A percentile compares a stretch with the other conserved stretches of the same genome.
phyloP scores from a whole-genome alignment of 495 filamentous ascomycete genomes.

The Penicillium dipodomyicola region DNA sequence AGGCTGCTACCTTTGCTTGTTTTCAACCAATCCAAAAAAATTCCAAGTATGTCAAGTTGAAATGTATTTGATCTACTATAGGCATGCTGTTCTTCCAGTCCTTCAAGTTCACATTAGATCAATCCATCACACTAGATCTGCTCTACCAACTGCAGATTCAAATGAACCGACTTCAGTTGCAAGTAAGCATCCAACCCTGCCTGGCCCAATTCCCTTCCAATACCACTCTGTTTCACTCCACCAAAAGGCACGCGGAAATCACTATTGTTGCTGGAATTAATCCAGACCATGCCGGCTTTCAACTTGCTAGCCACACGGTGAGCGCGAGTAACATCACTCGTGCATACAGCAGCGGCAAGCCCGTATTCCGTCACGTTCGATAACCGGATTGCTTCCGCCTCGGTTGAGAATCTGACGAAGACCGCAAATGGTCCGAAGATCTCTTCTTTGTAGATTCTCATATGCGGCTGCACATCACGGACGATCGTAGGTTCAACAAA shows the following conservation, averaged over 20 bases:
- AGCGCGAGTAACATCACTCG: not conserved
- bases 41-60: too few species aligned
- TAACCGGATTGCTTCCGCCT: not conserved
- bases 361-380: not conserved
- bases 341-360: not conserved
- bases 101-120: too few species aligned
- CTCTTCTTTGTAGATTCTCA: not conserved
- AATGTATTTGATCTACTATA: too few species aligned
- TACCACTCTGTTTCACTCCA: constrained; percentile 83
- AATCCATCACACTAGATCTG: too few species aligned
- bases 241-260: constrained; percentile 75
- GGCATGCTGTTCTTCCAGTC: too few species aligned
- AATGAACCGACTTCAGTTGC: constrained; percentile 67
- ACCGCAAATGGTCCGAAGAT: not conserved
- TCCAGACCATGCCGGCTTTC: constrained; percentile 53
- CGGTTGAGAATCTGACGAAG: not conserved
- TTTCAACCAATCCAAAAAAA: too few species aligned
- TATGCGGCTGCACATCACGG: not conserved
- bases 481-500: not conserved
- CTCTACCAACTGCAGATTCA: not conserved
- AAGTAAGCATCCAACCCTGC: constrained; percentile 69
- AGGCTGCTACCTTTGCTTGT: too few species aligned
- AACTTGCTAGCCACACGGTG: not conserved
- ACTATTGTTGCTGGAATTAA: constrained; percentile 70
- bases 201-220: constrained; percentile 77